Base-by-base conservation (phyloP, 768 basidiomycete species). In the Lactarius akahatsu region DNA sequence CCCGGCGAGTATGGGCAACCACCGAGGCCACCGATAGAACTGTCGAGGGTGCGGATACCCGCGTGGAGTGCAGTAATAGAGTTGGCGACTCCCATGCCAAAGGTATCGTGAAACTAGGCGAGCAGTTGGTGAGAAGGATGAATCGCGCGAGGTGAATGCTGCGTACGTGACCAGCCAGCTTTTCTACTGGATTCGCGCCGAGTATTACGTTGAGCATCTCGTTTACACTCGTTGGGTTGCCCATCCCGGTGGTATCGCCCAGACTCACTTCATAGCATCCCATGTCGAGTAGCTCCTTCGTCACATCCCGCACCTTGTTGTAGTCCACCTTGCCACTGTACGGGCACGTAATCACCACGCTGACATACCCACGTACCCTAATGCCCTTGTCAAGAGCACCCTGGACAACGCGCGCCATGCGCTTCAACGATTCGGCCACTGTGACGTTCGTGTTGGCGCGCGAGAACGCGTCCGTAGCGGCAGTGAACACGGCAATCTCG, bases 1-100 rank as follows among this genome's bases (percentile, higher is more conserved):
- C 95, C 95, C 2, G 96, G 96, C 1, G 96, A 94, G 77, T 93
- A 98, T 3, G 96, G 96, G 73, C 96, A 98, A 20, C 96, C 94
- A 3, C 96, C 96, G 1, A 98, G 86, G 0, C 96, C 95, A 20
- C 89, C 94, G 20, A 97, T 86, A 0, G 90, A 88, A 2, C 91
- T 81, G 73, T 91, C 96, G 52, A 98, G 83, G 2, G 93, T 91
- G 13, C 87, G 83, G 15, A 98, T 77, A 18, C 95, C 96, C 59
- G 87, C 78, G 13, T 83, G 79, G 15, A 94, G 83, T 3, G 91
- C 88, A 5, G 86, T 78, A 50, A 92, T 77, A 18, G 91, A 86
- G 70, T 94, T 94, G 18, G 88, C 85, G 15, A 92, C 83, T 13
- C 85, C 93, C 34, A 90, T 90, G 3, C 93, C 94, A 71, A 86